These are phyloP conservation scores for Pilobolus umbonatus DNA, from an alignment of 192 early-diverging fungal genomes.

Conservation along the genomic window DNA sequence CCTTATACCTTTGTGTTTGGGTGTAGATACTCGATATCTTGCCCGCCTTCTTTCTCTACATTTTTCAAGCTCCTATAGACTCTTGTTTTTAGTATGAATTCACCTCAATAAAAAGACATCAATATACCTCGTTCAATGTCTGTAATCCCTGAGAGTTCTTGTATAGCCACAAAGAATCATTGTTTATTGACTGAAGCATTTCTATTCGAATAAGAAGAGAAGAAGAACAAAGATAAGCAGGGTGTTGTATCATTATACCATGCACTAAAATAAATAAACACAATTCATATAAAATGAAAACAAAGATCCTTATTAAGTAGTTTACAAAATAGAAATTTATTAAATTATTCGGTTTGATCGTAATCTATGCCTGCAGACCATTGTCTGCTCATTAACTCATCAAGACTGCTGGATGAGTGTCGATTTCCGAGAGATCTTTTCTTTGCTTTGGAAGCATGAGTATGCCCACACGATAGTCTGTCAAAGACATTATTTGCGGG, in stretches of 20 bases:
- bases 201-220: neutral
- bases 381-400: slow-evolving; percentile 4
- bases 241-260: no score
- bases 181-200: neutral
- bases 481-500: slow-evolving; percentile 18
- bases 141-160: slow-evolving; percentile 10
- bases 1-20: no score
- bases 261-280: neutral
- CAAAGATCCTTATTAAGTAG: neutral
- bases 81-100: neutral
- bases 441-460: slow-evolving; percentile 11
- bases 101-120: no score
- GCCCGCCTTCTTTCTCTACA: neutral
- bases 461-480: slow-evolving; percentile 20
- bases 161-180: slow-evolving; percentile 8
- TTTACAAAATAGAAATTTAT: neutral
- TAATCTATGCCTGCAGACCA: neutral
- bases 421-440: neutral
- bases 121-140: neutral
- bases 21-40: neutral
- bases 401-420: slow-evolving; percentile 2
- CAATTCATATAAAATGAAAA: neutral
- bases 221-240: neutral
- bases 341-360: no score
- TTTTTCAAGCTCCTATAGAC: neutral